Evolutionary conservation across 768 basidiomycete genomes (phyloP), one percentile per base, ranked within the genome.

Genomic region (Lyophyllum decastes): DNA sequence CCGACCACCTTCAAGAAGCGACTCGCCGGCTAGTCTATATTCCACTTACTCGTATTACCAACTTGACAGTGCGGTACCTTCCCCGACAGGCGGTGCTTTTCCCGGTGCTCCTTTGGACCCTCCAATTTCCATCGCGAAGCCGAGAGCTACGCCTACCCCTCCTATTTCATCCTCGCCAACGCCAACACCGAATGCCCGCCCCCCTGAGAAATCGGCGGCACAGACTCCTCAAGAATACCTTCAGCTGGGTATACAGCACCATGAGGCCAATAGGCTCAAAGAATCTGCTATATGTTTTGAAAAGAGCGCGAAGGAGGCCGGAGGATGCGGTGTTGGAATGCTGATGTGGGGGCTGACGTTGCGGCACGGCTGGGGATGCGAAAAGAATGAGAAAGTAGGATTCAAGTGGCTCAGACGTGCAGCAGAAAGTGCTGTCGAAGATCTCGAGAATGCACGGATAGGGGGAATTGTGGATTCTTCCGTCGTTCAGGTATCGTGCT

Each of bases 281-380:
- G 88, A 90, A 64, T 87, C 88, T 11, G 91, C 90, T 0, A 66
- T 70, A 24, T 91, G 78, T 70, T 93, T 94, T 67, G 91, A 94
- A 73, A 82, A 81, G 72, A 85, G 87, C 46, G 92, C 92, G 11
- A 90, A 77, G 52, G 76, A 83, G 59, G 73, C 78, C 50, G 93
- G 93, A 1, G 94, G 92, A 1, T 94, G 90, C 66, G 89, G 88
- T 1, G 86, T 92, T 4, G 94, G 94, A 17, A 95, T 94, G 92
- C 72, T 95, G 58, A 93, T 96, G 90, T 95, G 90, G 82, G 94
- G 94, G 0, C 74, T 96, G 41, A 78, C 92, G 27, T 74, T 94
- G 65, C 78, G 94, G 51, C 91, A 94, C 68, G 94, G 93, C 1
- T 96, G 94, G 94, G 94, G 94, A 2, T 86, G 87, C 62, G 73